Evolutionary conservation across 192 early-diverging fungal genomes (phyloP).

Genomic region (Rhizoclosmatium sp.): DNA sequence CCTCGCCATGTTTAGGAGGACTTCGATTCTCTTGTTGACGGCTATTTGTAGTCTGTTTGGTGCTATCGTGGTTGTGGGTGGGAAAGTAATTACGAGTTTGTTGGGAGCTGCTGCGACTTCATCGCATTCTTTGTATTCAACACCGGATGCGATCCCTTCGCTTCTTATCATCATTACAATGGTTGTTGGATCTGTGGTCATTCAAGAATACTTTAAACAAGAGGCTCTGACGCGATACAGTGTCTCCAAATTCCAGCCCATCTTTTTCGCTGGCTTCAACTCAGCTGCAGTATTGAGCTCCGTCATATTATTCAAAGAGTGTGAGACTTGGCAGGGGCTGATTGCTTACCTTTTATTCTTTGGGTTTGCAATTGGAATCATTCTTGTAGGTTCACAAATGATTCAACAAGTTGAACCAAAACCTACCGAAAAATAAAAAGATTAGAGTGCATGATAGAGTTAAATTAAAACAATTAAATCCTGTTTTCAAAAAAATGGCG

Average conservation of each 20-base stretch:
- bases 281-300: constrained; percentile 30
- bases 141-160: constrained; percentile 26
- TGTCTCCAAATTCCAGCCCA: constrained; percentile 43
- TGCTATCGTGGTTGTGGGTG: constrained; percentile 38
- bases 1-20: constrained; percentile 17
- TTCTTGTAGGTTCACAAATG: constrained; percentile 29
- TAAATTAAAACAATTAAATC: neutral
- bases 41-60: constrained; percentile 42
- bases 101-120: constrained; percentile 1
- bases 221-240: constrained; percentile 39
- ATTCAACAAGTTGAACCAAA: constrained; percentile 15
- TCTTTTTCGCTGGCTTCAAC: constrained; percentile 48
- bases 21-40: constrained; percentile 25
- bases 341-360: constrained; percentile 32
- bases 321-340: constrained; percentile 19
- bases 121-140: neutral
- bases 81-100: constrained; percentile 39
- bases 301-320: constrained; percentile 43
- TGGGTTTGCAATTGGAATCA: constrained; percentile 32
- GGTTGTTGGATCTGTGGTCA: constrained; percentile 31
- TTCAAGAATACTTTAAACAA: constrained; percentile 47
- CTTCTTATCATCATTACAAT: constrained; percentile 31
- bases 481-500: neutral
- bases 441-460: too few species aligned
- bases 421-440: neutral